A percentile compares a stretch with the other conserved stretches of the same genome.
Evolutionary conservation across 2,329 filamentous ascomycete species (phyloP).

Genomic region (Nemania abortiva): DNA sequence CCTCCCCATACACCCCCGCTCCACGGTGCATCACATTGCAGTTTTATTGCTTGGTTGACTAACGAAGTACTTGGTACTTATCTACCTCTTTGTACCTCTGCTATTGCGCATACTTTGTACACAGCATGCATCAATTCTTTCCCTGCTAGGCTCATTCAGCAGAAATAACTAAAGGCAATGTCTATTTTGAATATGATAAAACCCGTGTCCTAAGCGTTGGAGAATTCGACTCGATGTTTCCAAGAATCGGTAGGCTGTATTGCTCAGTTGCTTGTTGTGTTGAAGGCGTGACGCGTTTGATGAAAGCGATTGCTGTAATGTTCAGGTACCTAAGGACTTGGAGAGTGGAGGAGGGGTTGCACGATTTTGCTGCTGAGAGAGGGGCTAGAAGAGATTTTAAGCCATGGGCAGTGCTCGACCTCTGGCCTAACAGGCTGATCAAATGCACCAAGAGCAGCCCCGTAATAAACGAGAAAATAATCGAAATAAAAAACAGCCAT

Average conservation of each 20-base stretch:
- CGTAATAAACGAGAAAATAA: conserved; percentile 26
- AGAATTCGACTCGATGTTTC: neutral
- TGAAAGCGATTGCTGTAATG: conserved; percentile 1
- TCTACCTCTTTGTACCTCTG: neutral
- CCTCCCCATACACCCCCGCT: neutral
- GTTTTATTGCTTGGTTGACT: conserved; percentile 25
- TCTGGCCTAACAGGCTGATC: conserved; percentile 22
- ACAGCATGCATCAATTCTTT: neutral
- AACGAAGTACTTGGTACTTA: conserved; percentile 15
- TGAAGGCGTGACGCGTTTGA: neutral
- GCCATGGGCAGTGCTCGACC: conserved; percentile 12
- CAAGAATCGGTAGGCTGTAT: neutral
- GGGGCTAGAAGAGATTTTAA: conserved; percentile 34
- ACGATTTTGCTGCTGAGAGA: conserved; percentile 22
- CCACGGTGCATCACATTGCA: conserved; percentile 25
- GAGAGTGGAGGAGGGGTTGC: conserved; percentile 24
- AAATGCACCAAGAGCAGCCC: conserved; percentile 25
- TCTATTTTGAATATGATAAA: neutral
- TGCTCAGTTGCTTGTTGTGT: neutral
- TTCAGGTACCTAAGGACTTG: conserved; percentile 21
- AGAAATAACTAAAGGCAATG: neutral
- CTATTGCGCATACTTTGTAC: too few species aligned
- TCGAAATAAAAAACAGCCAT: conserved; percentile 4
- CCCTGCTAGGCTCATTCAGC: neutral
- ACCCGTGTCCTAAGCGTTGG: neutral